Base-by-base conservation (phyloP, 805 yeast genomes). In the Cyberlindnera mrakii region DNA sequence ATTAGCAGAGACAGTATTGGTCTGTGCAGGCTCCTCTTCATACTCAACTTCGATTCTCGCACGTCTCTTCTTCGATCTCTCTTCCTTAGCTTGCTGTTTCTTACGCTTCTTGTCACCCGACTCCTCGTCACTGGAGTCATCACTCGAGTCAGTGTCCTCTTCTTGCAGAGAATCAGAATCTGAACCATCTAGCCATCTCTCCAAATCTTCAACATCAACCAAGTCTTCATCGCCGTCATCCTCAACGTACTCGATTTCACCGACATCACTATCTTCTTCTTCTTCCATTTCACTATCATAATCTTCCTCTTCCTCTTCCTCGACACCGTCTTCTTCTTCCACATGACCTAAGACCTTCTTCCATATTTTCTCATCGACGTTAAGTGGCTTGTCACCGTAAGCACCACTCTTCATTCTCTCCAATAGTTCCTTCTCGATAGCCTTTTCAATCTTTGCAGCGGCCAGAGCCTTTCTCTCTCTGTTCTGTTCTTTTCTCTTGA, bases 401-500 rank as follows among this genome's bases (percentile, higher is more conserved):
- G 98, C 98, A 48, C 99, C 99, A 59, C 91, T 81, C 79, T 93
- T 93, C 59, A 93, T 77, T 66, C 99, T 81, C 42, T 90, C 96
- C 59, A 93, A 73, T 52, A 93, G 75, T 66, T 93, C 99, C 68
- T 88, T 88, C 66, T 93, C 99, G 54, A 93, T 93, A 13, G 96
- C 89, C 68, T 87, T 88, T 63, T 93, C 99, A 54, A 93, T 87
- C 71, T 85, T 86, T 20, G 99, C 99, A 33, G 99, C 98, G 19
- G 87, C 87, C 48, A 93, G 71, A 0, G 99, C 99, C 69, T 93
- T 93, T 65, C 99, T 77, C 67, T 93, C 99, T 65, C 99, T 78
- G 49, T 87, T 85, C 55, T 81, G 82, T 66, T 93, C 99, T 68
- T 97, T 83, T 69, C 96, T 78, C 70, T 84, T 87, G 35, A 93